Conservation (phyloP, 805 yeast genomes). For the Candida tibetensis region DNA sequence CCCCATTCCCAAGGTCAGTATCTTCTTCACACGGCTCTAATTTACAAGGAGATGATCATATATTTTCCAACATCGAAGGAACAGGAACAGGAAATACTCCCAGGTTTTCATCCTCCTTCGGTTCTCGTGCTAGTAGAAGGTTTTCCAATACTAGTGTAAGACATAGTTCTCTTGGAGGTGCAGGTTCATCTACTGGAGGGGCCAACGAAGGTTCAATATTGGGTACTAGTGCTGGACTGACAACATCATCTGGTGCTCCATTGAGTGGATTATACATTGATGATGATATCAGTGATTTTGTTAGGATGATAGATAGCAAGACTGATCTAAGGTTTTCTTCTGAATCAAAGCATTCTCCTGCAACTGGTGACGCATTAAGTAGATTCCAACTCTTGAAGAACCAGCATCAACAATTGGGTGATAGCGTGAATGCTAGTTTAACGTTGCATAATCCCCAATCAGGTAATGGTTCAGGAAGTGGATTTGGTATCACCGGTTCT, state of each 20-base stretch:
- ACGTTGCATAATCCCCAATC: constrained; percentile 24
- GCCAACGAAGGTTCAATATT: constrained; percentile 20
- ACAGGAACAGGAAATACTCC: constrained; percentile 41
- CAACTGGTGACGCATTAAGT: constrained; percentile 42
- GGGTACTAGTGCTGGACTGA: constrained; percentile 39
- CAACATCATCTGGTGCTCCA: constrained; percentile 28
- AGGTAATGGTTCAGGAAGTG: constrained; percentile 3
- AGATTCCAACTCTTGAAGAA: constrained; percentile 51
- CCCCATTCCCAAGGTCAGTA: constrained; percentile 34
- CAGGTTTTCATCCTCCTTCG: constrained; percentile 69
- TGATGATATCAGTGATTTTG: constrained; percentile 68
- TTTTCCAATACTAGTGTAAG: constrained; percentile 34
- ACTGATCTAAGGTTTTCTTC: constrained; percentile 44
- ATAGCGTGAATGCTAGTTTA: constrained; percentile 52
- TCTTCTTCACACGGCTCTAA: constrained; percentile 41
- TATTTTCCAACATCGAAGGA: constrained; percentile 20
- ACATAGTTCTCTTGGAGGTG: constrained; percentile 17
- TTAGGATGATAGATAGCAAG: constrained; percentile 65
- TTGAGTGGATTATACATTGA: constrained; percentile 47
- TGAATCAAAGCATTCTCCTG: constrained; percentile 15
- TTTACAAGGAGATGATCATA: constrained; percentile 26
- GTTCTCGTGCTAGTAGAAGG: constrained; percentile 58
- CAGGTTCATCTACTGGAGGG: constrained; percentile 10
- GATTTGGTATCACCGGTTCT: constrained; percentile 14
- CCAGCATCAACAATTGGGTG: constrained; percentile 54